Evolutionary conservation across 2,329 filamentous ascomycete genomes (phyloP).

Genomic region (Diaporthe eres): DNA sequence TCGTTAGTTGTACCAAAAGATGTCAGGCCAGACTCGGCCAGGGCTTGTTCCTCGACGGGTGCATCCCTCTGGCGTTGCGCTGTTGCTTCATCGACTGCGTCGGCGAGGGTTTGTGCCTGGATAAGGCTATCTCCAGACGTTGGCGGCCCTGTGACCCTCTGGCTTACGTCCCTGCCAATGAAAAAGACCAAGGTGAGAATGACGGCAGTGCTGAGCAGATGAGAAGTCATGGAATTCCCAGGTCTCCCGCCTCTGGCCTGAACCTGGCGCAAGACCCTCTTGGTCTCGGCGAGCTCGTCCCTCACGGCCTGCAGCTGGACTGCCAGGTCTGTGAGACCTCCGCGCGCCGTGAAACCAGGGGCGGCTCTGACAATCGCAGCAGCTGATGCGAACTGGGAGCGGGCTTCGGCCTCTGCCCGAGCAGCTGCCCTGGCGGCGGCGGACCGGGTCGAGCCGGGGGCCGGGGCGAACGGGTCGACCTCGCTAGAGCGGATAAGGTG

Average conservation of each 20-base stretch:
- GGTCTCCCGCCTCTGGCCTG: not conserved
- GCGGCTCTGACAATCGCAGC: not conserved
- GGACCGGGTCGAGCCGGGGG: conserved; percentile 27
- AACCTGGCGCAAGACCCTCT: not conserved
- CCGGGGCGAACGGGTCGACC: conserved; percentile 38
- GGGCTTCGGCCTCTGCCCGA: not conserved
- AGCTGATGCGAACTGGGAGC: not conserved
- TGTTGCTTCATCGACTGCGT: not conserved
- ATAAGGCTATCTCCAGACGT: not conserved
- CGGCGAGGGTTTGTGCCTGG: not conserved
- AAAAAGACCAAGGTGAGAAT: not conserved
- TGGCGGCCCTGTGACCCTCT: not conserved
- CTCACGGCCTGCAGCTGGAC: not conserved
- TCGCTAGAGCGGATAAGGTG: conserved; percentile 41
- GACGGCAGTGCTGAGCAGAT: not conserved
- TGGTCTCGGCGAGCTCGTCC: not conserved
- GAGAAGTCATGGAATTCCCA: too few species aligned
- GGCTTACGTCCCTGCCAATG: not conserved
- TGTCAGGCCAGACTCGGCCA: conserved; percentile 2
- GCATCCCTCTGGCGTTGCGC: conserved; percentile 22
- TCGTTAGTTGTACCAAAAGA: not conserved
- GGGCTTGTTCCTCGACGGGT: conserved; percentile 2
- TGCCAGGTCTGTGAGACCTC: not conserved
- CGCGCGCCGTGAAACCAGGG: not conserved
- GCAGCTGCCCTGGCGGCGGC: conserved; percentile 18